phyloP scores from a whole-genome alignment of 2,329 filamentous ascomycete species.

The Penicillium sp. region DNA sequence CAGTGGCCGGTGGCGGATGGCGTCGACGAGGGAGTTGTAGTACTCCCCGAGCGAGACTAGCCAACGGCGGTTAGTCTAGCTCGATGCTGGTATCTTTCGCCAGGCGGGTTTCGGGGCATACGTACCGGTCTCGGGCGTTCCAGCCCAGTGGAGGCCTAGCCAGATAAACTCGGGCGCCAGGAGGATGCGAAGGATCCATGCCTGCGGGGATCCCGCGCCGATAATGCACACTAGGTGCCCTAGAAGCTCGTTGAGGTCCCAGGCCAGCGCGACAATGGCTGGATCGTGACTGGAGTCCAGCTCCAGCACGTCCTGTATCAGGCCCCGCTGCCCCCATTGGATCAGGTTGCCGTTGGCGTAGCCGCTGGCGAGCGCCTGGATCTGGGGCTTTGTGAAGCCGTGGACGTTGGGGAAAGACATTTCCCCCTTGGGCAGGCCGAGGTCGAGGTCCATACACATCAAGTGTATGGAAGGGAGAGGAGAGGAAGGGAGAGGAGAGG shows the following conservation, averaged over 20 bases:
- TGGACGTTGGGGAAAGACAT: neutral
- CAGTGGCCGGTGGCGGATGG: no score
- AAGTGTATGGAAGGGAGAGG: neutral
- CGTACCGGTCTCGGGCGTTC: no score
- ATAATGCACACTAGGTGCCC: slow-evolving; percentile 10
- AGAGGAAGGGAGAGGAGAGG: neutral
- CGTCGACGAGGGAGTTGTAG: no score
- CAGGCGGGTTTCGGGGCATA: no score
- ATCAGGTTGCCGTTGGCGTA: neutral
- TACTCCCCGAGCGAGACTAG: no score
- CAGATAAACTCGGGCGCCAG: slow-evolving; percentile 10
- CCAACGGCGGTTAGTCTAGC: no score
- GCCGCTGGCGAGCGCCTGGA: neutral
- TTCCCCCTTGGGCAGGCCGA: neutral
- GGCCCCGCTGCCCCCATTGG: neutral
- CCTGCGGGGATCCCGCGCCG: slow-evolving; percentile 1
- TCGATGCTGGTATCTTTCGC: no score
- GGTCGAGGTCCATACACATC: neutral
- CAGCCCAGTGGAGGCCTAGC: slow-evolving; percentile 9
- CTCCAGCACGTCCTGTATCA: slow-evolving; percentile 4
- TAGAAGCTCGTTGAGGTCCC: slow-evolving; percentile 4
- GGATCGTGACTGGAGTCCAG: neutral
- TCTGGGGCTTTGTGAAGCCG: neutral
- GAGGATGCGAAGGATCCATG: slow-evolving; percentile 5
- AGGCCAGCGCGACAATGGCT: neutral